These are phyloP conservation scores for Rosellinia necatrix DNA, from an alignment of 2,329 filamentous ascomycete genomes.

Conservation along the genomic window DNA sequence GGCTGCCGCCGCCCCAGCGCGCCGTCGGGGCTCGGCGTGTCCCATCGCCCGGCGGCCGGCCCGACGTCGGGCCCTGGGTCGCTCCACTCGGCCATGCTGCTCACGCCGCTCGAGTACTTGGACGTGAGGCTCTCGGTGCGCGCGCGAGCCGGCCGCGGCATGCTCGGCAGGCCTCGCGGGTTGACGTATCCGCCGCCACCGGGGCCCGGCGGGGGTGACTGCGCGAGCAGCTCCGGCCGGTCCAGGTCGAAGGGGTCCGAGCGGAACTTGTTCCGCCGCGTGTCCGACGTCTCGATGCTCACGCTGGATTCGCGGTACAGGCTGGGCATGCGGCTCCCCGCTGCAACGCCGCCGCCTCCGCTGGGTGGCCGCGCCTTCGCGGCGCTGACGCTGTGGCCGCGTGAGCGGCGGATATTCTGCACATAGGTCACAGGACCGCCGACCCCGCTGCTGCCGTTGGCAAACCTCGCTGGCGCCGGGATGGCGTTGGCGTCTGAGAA, in stretches of 20 bases:
- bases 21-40: conserved; percentile 35
- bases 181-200: conserved; percentile 29
- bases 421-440: conserved; percentile 47
- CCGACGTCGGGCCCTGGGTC: conserved; percentile 61
- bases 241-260: conserved; percentile 71
- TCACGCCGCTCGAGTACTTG: conserved; percentile 58
- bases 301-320: conserved; percentile 51
- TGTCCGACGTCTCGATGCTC: conserved; percentile 49
- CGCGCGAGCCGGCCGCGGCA: conserved; percentile 42
- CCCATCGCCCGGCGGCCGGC: conserved; percentile 41
- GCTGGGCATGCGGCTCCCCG: conserved; percentile 41
- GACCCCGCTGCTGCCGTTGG: conserved; percentile 25
- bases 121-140: conserved; percentile 47
- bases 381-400: conserved; percentile 49
- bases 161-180: conserved; percentile 29
- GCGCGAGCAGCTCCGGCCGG: conserved; percentile 49
- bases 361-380: conserved; percentile 33
- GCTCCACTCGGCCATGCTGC: conserved; percentile 54
- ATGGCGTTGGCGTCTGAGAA: conserved; percentile 57
- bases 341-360: no score
- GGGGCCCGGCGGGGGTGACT: conserved; percentile 20
- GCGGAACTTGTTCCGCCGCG: conserved; percentile 58
- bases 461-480: conserved; percentile 30
- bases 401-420: conserved; percentile 53
- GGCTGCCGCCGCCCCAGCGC: conserved; percentile 13